Evolutionary conservation across 768 basidiomycete genomes (phyloP).

Genomic region (Paxillus ammoniavirescens): DNA sequence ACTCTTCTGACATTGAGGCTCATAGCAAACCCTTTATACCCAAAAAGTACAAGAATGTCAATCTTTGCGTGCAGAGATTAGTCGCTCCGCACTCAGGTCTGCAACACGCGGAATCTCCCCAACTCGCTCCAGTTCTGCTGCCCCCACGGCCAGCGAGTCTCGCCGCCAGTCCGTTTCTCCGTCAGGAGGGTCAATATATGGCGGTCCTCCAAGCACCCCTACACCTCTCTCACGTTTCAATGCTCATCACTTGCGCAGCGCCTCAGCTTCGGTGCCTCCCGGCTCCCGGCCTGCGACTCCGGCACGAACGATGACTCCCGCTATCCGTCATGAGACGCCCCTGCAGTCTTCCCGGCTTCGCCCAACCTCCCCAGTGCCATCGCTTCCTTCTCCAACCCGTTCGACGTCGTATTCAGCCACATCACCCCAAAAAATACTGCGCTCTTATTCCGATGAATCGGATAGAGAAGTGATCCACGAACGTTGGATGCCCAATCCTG

Average conservation of each 20-base stretch:
- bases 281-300: slow-evolving; percentile 33
- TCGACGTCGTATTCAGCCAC: slow-evolving; percentile 45
- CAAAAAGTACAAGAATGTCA: slow-evolving; percentile 74
- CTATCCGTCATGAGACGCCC: slow-evolving; percentile 29
- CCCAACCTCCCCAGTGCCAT: slow-evolving; percentile 29
- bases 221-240: slow-evolving; percentile 52
- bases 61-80: slow-evolving; percentile 63
- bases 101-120: slow-evolving; percentile 24
- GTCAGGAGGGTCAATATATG: slow-evolving; percentile 35
- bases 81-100: slow-evolving; percentile 43
- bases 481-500: slow-evolving; percentile 60
- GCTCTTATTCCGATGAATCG: slow-evolving; percentile 68
- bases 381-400: slow-evolving; percentile 44
- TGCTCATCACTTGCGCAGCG: slow-evolving; percentile 55
- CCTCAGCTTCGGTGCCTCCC: slow-evolving; percentile 46
- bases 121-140: slow-evolving; percentile 26
- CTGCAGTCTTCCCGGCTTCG: slow-evolving; percentile 29
- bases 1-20: slow-evolving; percentile 14
- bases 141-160: slow-evolving; percentile 20
- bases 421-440: slow-evolving; percentile 56
- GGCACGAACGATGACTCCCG: slow-evolving; percentile 28
- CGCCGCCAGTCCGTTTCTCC: slow-evolving; percentile 33
- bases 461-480: slow-evolving; percentile 53
- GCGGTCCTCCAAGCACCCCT: slow-evolving; percentile 35
- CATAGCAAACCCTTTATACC: slow-evolving; percentile 57